These are phyloP conservation scores for Aureobasidium leucospermi DNA, from an alignment of 2,329 filamentous ascomycete genomes.

Conservation along the genomic window DNA sequence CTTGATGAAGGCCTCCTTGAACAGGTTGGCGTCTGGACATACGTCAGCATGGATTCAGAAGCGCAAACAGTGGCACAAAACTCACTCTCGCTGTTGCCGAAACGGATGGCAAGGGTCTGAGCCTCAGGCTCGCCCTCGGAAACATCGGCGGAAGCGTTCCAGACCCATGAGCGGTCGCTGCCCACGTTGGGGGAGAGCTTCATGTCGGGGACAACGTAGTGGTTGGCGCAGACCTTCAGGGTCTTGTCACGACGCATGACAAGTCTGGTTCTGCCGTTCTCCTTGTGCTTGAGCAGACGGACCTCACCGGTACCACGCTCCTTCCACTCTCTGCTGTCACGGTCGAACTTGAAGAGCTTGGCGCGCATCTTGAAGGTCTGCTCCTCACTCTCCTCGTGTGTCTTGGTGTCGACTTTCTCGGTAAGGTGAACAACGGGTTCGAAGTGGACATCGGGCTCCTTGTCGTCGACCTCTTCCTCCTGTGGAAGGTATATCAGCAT, in stretches of 20 bases:
- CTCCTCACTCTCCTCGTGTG: conserved; percentile 97
- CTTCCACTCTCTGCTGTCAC: conserved; percentile 93
- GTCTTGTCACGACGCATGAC: conserved; percentile 99
- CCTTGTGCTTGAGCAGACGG: conserved; percentile 94
- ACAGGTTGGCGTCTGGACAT: conserved; percentile 75
- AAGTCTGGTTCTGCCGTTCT: conserved; percentile 93
- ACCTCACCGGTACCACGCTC: conserved; percentile 97
- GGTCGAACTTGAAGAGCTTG: conserved; percentile 98
- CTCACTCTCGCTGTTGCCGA: conserved; percentile 95
- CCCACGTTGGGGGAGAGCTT: conserved; percentile 97
- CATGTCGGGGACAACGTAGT: conserved; percentile 99
- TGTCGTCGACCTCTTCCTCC: conserved; percentile 29
- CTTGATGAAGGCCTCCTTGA: conserved; percentile 97
- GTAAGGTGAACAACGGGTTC: conserved; percentile 94
- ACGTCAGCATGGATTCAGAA: conserved; percentile 10
- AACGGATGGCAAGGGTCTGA: conserved; percentile 90
- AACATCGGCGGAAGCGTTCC: conserved; percentile 96
- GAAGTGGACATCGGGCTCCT: conserved; percentile 84
- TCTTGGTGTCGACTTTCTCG: conserved; percentile 94
- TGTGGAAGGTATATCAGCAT: conserved; percentile 12
- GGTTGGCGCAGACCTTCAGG: conserved; percentile 99
- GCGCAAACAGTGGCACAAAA: neutral
- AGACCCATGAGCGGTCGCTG: conserved; percentile 97
- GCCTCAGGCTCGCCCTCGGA: conserved; percentile 97
- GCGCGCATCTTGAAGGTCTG: conserved; percentile 99